phyloP scores from a whole-genome alignment of 1,284 basidiomycete genomes.

The Clitocybe nebularis region DNA sequence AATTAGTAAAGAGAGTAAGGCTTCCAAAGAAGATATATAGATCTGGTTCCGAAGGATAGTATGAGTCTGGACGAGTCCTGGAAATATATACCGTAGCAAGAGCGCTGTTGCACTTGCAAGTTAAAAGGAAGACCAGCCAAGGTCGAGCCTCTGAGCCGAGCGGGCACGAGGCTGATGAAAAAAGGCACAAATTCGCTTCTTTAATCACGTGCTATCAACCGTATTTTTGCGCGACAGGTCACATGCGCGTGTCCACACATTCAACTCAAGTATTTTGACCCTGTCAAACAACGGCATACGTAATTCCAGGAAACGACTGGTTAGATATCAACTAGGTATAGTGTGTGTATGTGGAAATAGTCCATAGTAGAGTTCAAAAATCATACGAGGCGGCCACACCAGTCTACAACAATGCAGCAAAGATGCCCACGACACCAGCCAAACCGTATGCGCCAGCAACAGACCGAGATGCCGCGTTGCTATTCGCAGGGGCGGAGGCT shows the following conservation, averaged over 20 bases:
- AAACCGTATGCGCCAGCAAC: constrained; percentile 32
- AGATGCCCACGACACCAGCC: constrained; percentile 42
- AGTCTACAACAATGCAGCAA: constrained; percentile 42
- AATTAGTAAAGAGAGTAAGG: constrained; percentile 16
- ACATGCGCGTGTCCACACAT: constrained; percentile 11
- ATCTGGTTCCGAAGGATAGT: constrained; percentile 7
- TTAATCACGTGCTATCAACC: constrained; percentile 12
- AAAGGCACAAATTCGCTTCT: constrained; percentile 10
- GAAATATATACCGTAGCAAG: constrained; percentile 15
- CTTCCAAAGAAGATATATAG: constrained; percentile 7
- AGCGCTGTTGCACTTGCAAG: constrained; percentile 4
- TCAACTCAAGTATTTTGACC: background rate
- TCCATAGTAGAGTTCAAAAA: background rate
- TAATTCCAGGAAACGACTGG: constrained; percentile 1
- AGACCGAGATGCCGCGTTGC: constrained; percentile 27
- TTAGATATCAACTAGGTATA: constrained; percentile 3
- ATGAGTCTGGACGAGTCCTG: constrained; percentile 3
- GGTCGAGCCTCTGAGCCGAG: constrained; percentile 8
- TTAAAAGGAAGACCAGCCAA: constrained; percentile 10
- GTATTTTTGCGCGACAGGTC: constrained; percentile 14
- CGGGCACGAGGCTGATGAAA: constrained; percentile 14
- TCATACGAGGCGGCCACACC: background rate
- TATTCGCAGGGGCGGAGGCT: constrained; percentile 15
- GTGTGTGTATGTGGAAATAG: constrained; percentile 6
- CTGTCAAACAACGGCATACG: background rate